Percentiles rank a stretch among this genome's conserved stretches.
Evolutionary conservation across 192 early-diverging fungal genomes (phyloP).

Genomic region (Entomortierella lignicola): DNA sequence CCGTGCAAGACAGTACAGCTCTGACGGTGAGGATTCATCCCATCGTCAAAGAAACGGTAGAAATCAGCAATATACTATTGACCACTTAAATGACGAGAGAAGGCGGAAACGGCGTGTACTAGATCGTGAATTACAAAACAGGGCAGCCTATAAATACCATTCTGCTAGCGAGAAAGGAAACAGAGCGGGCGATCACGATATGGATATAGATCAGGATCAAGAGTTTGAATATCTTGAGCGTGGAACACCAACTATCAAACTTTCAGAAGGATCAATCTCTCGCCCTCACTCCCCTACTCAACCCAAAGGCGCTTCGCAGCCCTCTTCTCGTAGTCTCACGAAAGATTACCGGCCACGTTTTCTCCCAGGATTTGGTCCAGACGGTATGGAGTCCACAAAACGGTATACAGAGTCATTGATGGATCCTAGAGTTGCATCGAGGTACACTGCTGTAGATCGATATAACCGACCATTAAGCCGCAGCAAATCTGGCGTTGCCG

Average conservation of each 20-base stretch:
- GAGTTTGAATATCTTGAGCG: not conserved
- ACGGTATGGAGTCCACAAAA: conserved; percentile 7
- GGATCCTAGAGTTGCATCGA: not conserved
- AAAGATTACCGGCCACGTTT: conserved; percentile 33
- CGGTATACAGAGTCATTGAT: not conserved
- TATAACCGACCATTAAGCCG: conserved; percentile 11
- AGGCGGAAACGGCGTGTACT: conserved; percentile 19
- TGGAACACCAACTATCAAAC: not conserved
- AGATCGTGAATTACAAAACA: conserved; percentile 41
- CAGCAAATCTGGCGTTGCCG: not conserved
- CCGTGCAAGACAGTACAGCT: not conserved
- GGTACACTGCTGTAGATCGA: conserved; percentile 16
- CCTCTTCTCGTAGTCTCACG: not conserved
- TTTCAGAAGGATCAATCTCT: not conserved
- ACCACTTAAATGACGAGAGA: conserved; percentile 39
- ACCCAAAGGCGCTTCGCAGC: not conserved
- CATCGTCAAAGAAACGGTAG: not conserved
- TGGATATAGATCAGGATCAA: conserved; percentile 11
- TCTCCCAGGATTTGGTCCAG: conserved; percentile 40
- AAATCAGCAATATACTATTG: conserved; percentile 38
- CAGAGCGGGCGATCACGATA: not conserved
- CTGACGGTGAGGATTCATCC: conserved; percentile 3
- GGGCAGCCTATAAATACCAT: conserved; percentile 17
- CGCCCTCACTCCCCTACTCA: conserved; percentile 15
- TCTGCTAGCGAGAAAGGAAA: not conserved